Base-by-base conservation (phyloP, 495 filamentous ascomycete species). In the Tuber microsphaerosporum region DNA sequence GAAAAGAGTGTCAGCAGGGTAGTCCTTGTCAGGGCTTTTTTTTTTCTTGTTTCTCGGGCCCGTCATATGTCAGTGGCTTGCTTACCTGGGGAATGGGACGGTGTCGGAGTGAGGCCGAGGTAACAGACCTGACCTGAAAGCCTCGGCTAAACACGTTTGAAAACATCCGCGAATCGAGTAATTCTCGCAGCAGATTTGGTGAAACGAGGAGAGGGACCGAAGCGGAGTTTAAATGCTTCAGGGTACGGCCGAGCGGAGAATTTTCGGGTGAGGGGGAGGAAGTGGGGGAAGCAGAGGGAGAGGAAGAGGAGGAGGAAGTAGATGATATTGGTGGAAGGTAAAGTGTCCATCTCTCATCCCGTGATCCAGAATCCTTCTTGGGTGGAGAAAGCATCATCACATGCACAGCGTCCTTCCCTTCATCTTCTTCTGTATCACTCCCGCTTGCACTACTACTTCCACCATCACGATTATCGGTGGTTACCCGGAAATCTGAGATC, bases 101-200 rank as follows among this genome's bases (percentile, higher is more conserved):
- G n/a, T 74, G 80, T 45, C 75, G 72, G 61, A 81, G 45, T 16
- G 80, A 79, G 80, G 77, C 81, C 81, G 81, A 82, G 81, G 81
- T 76, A 73, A 82, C 20, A 41, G 81, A 74, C 45, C 74, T 72
- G 43, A 74, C 44, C 48, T 69, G 73, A 46, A 73, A 77, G 71
- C 81, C 81, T 82, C 81, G 81, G 81, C 75, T 82, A 82, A 82
- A 73, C 69, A 74, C 77, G 71, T 72, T 82, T 71, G 80, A 82
- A 72, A 79, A 74, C 81, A 82, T 82, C 72, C 81, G 80, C 70
- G 70, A 42, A 45, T 26, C 65, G 41, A 65, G 56, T 34, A 65
- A 65, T 34, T 65, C 56, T 34, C 56, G 56, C 56, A 34, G 16
- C 26, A 65, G 17, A 65, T 31, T 65, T 34, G 56, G 56, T 17